Base-by-base conservation (phyloP, 768 basidiomycete species). In the Lyophyllum semitale region DNA sequence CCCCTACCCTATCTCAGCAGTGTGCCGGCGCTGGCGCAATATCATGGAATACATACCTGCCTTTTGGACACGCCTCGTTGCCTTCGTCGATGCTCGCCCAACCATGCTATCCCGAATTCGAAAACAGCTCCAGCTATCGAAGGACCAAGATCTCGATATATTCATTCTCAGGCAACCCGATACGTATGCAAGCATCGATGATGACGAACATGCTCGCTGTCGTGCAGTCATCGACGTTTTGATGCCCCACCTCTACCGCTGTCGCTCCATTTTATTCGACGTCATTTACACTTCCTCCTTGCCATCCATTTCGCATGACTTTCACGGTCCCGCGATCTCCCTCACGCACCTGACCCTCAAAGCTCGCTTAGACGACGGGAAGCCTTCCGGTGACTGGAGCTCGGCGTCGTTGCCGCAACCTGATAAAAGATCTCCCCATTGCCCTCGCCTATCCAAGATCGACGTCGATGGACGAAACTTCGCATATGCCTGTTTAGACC, bases 231-330 rank as follows among this genome's bases (percentile, higher is more conserved):
- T 66, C 40, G 58, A 64, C 17, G 47, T 59, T 13, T 30, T 64
- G 18, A 38, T 53, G 32, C 53, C 54, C 13, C 57, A 64, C 37
- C 45, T 66, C 11, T 48, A 61, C 17, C 59, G 61, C 8, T 63
- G 58, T 44, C 57, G 60, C n/a, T 47, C 54, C 29, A 48, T 66
- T 25, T 49, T 53, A 13, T 64, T 66, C 57, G 48, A 61, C 44
- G 41, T 63, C 15, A 40, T 48, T 23, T 53, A 63, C 8, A 59
- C 61, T 30, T 59, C 59, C 11, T 66, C 65, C 7, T 57, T 66
- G n/a, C 65, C 62, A 13, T 60, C 48, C 33, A 61, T 64, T n/a
- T 18, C 30, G 6, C 49, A 7, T 51, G 51, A 60, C 30, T 55
- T 55, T 32, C 29, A 20, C 23, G 54, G 46, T 27, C 25, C 23